Evolutionary conservation across 306 rosid species (phyloP).

Genomic region (Gillenia trifoliata): DNA sequence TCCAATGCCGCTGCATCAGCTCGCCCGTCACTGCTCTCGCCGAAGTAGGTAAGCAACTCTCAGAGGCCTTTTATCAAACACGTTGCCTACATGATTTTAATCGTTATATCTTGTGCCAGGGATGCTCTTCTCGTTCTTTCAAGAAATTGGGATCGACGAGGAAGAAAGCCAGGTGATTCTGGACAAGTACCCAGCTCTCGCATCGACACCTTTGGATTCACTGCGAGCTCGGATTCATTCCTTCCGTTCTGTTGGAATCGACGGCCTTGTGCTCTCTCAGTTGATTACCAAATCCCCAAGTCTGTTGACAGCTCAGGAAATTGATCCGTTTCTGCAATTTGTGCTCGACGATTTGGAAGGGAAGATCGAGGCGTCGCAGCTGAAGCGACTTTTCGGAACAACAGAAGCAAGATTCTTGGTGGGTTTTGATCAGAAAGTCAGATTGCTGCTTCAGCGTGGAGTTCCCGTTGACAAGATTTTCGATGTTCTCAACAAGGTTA

Average conservation of each 20-base stretch:
- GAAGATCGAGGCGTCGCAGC: conserved; percentile 37
- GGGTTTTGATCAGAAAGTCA: conserved; percentile 53
- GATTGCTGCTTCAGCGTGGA: conserved; percentile 43
- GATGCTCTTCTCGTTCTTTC: conserved; percentile 35
- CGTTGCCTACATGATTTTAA: not conserved
- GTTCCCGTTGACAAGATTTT: conserved; percentile 44
- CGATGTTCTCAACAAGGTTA: conserved; percentile 52
- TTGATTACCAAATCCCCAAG: conserved; percentile 39
- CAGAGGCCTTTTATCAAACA: conserved; percentile 45
- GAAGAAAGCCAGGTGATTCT: conserved; percentile 35
- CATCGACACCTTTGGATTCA: conserved; percentile 25
- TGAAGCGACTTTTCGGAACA: conserved; percentile 35
- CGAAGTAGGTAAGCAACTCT: conserved; percentile 40
- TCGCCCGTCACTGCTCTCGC: not conserved
- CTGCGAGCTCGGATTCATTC: conserved; percentile 39
- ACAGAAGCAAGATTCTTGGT: conserved; percentile 32
- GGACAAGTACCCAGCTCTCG: conserved; percentile 34
- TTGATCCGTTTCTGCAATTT: conserved; percentile 44
- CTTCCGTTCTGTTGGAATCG: conserved; percentile 46
- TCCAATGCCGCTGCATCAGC: conserved; percentile 24
- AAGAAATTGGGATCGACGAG: conserved; percentile 43
- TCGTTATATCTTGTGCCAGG: conserved; percentile 33
- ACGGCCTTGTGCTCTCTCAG: conserved; percentile 28
- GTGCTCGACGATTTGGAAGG: conserved; percentile 43
- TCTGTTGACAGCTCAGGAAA: conserved; percentile 38